Evolutionary conservation across 2,329 filamentous ascomycete genomes (phyloP).

Genomic region (Aspergillus flavus): DNA sequence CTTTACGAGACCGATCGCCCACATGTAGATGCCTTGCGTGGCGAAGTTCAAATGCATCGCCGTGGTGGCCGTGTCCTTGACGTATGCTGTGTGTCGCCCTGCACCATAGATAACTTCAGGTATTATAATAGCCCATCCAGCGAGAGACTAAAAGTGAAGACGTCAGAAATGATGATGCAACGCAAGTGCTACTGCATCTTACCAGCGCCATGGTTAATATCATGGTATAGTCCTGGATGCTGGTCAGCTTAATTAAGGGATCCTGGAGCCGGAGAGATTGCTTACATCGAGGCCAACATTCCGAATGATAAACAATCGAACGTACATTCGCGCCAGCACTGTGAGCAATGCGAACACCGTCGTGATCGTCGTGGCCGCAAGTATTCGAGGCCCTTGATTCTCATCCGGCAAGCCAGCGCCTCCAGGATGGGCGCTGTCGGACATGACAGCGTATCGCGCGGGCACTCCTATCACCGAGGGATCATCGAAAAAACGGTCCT

Average conservation of each 20-base stretch:
- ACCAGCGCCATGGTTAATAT: conserved; percentile 21
- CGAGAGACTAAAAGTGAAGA: conserved; percentile 29
- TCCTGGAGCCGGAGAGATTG: not conserved
- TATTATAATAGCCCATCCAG: conserved; percentile 45
- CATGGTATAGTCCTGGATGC: conserved; percentile 21
- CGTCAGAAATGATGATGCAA: not conserved
- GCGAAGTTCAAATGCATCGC: conserved; percentile 50
- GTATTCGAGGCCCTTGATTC: conserved; percentile 15
- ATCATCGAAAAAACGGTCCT: not conserved
- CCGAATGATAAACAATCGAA: conserved; percentile 24
- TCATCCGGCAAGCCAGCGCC: conserved; percentile 14
- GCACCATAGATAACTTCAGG: conserved; percentile 47
- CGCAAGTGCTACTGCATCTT: not conserved
- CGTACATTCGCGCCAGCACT: conserved; percentile 25
- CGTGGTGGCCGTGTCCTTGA: conserved; percentile 37
- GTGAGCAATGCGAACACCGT: conserved; percentile 11
- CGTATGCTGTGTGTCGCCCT: conserved; percentile 50
- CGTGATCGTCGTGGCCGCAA: conserved; percentile 17
- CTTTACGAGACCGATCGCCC: conserved; percentile 48
- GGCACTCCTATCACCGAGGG: not conserved
- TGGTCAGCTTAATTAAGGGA: not conserved
- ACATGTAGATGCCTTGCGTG: conserved; percentile 26
- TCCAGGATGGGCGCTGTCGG: conserved; percentile 9
- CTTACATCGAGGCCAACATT: conserved; percentile 24
- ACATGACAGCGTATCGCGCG: conserved; percentile 10